Evolutionary conservation across 495 filamentous ascomycete genomes (phyloP), one percentile per base, ranked within the genome.

Genomic region (Aspergillus panamensis): DNA sequence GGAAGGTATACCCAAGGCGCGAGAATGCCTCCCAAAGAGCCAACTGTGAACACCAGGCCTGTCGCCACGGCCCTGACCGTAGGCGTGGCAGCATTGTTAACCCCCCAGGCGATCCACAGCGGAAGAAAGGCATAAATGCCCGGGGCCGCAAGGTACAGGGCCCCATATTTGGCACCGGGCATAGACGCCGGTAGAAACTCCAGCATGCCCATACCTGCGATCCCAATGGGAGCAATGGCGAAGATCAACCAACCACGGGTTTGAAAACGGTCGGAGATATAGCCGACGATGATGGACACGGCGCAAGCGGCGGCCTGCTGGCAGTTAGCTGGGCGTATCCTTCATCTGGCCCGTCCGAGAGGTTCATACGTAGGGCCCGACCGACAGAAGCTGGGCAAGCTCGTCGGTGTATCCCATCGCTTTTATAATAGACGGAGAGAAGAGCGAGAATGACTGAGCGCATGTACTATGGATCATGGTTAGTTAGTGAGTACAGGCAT

Each of bases 391-490:
- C 12, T 58, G 55, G 14, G 55, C 55, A 9, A 58, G 37, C 31
- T 58, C 55, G 48, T 58, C 32, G 9, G 55, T 58, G 16, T 58
- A 58, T 10, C 55, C 55, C 55, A 58, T 58, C 2, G 35, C 55
- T 0, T 17, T n/a, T 13, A 58, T 58, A 25, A 58, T 58, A n/a
- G 55, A 58, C 1, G 55, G 55, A 3, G 55, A 51, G 25, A 58
- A 58, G 25, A 58, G 48, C 8, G 55, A 57, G 48, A 58, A 58
- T 47, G 55, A 58, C n/a, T 58, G 55, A 14, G 25, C 55, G 39
- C 48, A 51, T 30, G 55, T 58, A 16, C 55, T 58, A 16, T 29
- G 0, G 14, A 13, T 39, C 8, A n/a, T 25, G n/a, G 16, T 31
- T 29, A 48, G 21, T 3, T 7, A 48, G 20, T n/a, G n/a, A n/a